These are phyloP conservation scores for Goffeauzyma gilvescens DNA, from an alignment of 768 basidiomycete genomes.

Conservation along the genomic window DNA sequence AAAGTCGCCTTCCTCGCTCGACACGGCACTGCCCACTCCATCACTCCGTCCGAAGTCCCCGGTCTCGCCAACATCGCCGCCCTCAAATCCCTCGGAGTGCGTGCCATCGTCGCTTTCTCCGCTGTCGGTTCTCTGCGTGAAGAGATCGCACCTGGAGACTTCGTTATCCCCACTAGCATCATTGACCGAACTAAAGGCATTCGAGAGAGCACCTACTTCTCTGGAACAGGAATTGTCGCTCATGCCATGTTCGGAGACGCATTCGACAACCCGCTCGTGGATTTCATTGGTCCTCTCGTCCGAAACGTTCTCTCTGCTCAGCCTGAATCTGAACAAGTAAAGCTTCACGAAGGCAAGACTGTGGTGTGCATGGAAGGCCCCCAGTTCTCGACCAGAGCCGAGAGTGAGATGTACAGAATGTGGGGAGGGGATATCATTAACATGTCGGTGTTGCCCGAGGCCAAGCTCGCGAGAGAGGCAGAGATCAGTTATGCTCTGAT, in stretches of 20 bases:
- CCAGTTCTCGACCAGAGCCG: slow-evolving; percentile 94
- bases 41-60: slow-evolving; percentile 64
- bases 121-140: slow-evolving; percentile 89
- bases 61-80: slow-evolving; percentile 85
- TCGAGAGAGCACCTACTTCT: slow-evolving; percentile 73
- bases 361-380: slow-evolving; percentile 77
- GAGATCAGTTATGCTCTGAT: slow-evolving; percentile 89
- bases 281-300: slow-evolving; percentile 36
- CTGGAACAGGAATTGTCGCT: slow-evolving; percentile 60
- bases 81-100: slow-evolving; percentile 74
- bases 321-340: slow-evolving; percentile 41
- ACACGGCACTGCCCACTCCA: slow-evolving; percentile 63
- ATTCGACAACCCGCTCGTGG: slow-evolving; percentile 39
- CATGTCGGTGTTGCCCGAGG: slow-evolving; percentile 91
- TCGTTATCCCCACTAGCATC: slow-evolving; percentile 72
- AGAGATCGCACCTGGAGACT: slow-evolving; percentile 76
- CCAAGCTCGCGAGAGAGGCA: slow-evolving; percentile 90
- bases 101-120: slow-evolving; percentile 77
- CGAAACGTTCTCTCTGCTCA: slow-evolving; percentile 41
- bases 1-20: slow-evolving; percentile 77
- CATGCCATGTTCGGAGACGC: slow-evolving; percentile 91
- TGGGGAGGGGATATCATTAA: slow-evolving; percentile 35
- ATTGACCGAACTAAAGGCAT: slow-evolving; percentile 93
- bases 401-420: slow-evolving; percentile 49
- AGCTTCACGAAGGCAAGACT: slow-evolving; percentile 62